These are phyloP conservation scores for Miamiensis avidus DNA, from an alignment of 169 alveolate species.

Conservation along the genomic window DNA sequence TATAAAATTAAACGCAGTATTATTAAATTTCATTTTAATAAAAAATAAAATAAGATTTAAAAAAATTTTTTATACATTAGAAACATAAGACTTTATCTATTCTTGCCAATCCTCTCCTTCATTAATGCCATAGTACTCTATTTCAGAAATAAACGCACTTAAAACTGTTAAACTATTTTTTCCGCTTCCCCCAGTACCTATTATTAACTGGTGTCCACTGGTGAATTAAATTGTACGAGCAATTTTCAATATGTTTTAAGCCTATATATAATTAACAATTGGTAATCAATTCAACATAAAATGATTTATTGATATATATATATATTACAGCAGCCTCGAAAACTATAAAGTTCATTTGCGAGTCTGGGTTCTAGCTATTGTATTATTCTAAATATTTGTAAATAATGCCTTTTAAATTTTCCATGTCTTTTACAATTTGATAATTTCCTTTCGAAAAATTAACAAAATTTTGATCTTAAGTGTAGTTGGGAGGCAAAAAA, in stretches of 20 bases:
- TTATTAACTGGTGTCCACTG: constrained; percentile 81
- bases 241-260: constrained; percentile 79
- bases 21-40: too few relatives aligned
- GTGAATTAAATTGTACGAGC: constrained; percentile 74
- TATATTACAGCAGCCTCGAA: constrained; percentile 81
- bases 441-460: too few relatives aligned
- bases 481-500: too few relatives aligned
- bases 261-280: too few relatives aligned
- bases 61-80: constrained; percentile 66
- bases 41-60: too few relatives aligned
- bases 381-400: background rate
- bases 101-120: constrained; percentile 75
- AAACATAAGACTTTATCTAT: constrained; percentile 66
- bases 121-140: constrained; percentile 31
- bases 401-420: background rate
- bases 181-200: constrained; percentile 89
- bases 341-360: constrained; percentile 43
- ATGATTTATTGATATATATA: too few relatives aligned
- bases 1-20: too few relatives aligned
- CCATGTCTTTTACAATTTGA: too few relatives aligned
- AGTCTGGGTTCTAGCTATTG: too few relatives aligned
- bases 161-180: constrained; percentile 74
- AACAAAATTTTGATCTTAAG: too few relatives aligned
- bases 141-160: constrained; percentile 74
- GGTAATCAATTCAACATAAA: too few relatives aligned